Percentiles rank a stretch among this genome's conserved stretches.
These are phyloP conservation scores for Mycocentrospora acerina DNA, from an alignment of 2,329 filamentous ascomycete species.

Conservation along the genomic window DNA sequence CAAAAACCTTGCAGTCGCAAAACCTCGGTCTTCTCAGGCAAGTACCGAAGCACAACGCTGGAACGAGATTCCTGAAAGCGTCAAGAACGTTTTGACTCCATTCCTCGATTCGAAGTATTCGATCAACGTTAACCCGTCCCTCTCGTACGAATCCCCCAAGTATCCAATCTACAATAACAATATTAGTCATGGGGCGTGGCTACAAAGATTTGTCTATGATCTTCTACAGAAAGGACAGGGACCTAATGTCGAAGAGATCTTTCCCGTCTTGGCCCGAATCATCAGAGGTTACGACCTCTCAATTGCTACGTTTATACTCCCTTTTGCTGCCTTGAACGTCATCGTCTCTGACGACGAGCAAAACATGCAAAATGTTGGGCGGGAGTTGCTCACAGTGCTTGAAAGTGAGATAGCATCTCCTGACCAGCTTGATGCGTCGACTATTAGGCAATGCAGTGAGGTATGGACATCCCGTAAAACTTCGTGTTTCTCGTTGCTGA, in stretches of 20 bases:
- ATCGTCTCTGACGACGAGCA: slow-evolving; percentile 70
- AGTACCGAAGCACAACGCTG: slow-evolving; percentile 71
- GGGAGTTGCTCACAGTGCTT: slow-evolving; percentile 76
- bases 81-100: slow-evolving; percentile 80
- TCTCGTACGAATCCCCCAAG: slow-evolving; percentile 25
- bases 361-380: slow-evolving; percentile 65
- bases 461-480: slow-evolving; percentile 50
- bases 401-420: slow-evolving; percentile 58
- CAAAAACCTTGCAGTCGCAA: slow-evolving; percentile 54
- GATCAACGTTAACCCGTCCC: slow-evolving; percentile 51
- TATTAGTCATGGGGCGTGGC: slow-evolving; percentile 76
- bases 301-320: slow-evolving; percentile 84
- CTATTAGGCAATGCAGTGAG: slow-evolving; percentile 83
- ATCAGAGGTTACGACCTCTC: slow-evolving; percentile 83
- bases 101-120: slow-evolving; percentile 84
- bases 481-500: slow-evolving; percentile 18
- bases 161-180: slow-evolving; percentile 78
- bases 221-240: slow-evolving; percentile 77
- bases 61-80: slow-evolving; percentile 72
- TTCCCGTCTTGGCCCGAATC: slow-evolving; percentile 77
- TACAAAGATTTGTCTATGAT: slow-evolving; percentile 77
- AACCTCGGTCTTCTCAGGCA: slow-evolving; percentile 54
- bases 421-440: slow-evolving; percentile 66
- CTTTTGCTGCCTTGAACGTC: slow-evolving; percentile 82
- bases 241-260: slow-evolving; percentile 72